These are phyloP conservation scores for Chaetomidium leptoderma DNA, from an alignment of 495 filamentous ascomycete species.

Conservation along the genomic window DNA sequence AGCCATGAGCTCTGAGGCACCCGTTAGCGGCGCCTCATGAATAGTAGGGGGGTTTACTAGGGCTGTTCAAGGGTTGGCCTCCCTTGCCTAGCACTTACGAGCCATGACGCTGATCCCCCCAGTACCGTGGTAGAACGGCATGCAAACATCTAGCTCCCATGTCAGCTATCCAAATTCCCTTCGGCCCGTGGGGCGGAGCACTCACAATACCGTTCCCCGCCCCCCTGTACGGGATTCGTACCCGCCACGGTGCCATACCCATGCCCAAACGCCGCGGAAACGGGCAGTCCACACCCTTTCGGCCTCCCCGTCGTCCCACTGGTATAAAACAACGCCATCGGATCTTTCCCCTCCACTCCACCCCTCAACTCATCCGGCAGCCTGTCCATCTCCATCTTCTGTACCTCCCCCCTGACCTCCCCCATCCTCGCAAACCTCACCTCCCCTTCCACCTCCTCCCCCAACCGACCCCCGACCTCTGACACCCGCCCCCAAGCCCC, in stretches of 20 bases:
- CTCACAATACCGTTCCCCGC: conserved; percentile 24
- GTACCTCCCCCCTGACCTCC: conserved; percentile 24
- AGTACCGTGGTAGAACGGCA: conserved; percentile 81
- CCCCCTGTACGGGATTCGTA: conserved; percentile 16
- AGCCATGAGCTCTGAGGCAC: conserved; percentile 42
- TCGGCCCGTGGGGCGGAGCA: too few species aligned
- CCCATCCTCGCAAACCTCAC: conserved; percentile 52
- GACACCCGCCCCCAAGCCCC: conserved; percentile 52
- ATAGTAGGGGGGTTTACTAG: too few species aligned
- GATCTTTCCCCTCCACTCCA: conserved; percentile 45
- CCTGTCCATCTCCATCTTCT: neutral
- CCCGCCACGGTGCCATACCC: too few species aligned
- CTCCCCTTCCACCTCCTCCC: too few species aligned
- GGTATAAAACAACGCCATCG: conserved; percentile 64
- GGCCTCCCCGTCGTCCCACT: conserved; percentile 55
- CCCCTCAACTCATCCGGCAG: conserved; percentile 42
- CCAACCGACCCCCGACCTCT: conserved; percentile 45
- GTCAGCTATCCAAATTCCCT: too few species aligned
- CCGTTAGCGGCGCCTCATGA: too few species aligned
- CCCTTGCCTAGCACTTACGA: conserved; percentile 11
- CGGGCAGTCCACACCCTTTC: conserved; percentile 50
- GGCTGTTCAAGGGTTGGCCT: too few species aligned
- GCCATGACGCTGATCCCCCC: conserved; percentile 54
- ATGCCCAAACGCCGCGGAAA: conserved; percentile 33
- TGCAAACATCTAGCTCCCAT: conserved; percentile 51